A percentile compares a stretch with the other conserved stretches of the same genome.
phyloP scores from a whole-genome alignment of 2,329 filamentous ascomycete genomes.

The Fusarium sublunatum region DNA sequence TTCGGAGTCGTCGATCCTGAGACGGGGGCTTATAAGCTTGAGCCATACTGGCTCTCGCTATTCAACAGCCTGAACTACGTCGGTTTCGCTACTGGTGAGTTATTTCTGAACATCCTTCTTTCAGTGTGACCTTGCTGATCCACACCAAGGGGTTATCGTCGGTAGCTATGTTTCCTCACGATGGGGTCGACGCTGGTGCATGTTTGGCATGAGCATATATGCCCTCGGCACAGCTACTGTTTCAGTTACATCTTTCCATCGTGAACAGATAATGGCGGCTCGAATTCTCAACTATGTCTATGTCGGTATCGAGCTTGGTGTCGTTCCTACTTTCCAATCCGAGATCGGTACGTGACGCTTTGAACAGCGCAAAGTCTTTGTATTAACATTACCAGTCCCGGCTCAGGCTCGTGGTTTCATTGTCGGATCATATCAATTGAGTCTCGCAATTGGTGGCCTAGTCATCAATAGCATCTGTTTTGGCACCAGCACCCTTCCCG shows the following conservation, averaged over 20 bases:
- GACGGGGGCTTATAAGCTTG: slow-evolving; percentile 43
- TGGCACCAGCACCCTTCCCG: slow-evolving; percentile 34
- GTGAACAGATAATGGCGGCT: slow-evolving; percentile 40
- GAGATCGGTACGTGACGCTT: slow-evolving; percentile 43
- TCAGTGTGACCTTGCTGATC: background rate
- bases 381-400: slow-evolving; percentile 33
- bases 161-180: slow-evolving; percentile 41
- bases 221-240: slow-evolving; percentile 44
- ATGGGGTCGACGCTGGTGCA: slow-evolving; percentile 45
- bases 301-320: slow-evolving; percentile 41
- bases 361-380: rapidly evolving
- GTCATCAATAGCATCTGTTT: slow-evolving; percentile 43
- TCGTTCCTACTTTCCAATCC: slow-evolving; percentile 51
- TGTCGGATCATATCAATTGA: slow-evolving; percentile 52
- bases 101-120: rapidly evolving
- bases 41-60: slow-evolving; percentile 50
- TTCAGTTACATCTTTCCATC: slow-evolving; percentile 27
- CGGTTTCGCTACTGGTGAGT: slow-evolving; percentile 49
- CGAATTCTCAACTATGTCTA: slow-evolving; percentile 43
- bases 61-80: slow-evolving; percentile 53
- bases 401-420: slow-evolving; percentile 48
- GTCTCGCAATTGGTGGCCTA: slow-evolving; percentile 43
- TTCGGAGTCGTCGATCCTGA: slow-evolving; percentile 48
- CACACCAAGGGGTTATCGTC: slow-evolving; percentile 30
- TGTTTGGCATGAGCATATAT: slow-evolving; percentile 53